A percentile compares a stretch with the other conserved stretches of the same genome.
These are phyloP conservation scores for Psilocybe sp. DNA, from an alignment of 768 basidiomycete genomes.

Conservation along the genomic window DNA sequence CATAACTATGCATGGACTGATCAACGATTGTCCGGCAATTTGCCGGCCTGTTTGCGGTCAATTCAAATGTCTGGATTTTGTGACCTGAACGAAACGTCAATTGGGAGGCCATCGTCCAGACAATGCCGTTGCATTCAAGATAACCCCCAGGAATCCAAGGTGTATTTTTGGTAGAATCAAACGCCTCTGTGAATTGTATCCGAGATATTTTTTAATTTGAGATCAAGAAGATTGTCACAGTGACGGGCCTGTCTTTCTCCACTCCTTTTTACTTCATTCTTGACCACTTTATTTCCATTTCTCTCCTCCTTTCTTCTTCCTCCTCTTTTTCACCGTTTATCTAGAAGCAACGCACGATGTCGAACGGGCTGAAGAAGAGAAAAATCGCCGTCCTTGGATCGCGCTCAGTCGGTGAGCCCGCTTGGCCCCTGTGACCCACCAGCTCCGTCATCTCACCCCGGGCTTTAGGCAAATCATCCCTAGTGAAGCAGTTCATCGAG, in stretches of 20 bases:
- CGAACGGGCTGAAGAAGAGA: conserved; percentile 60
- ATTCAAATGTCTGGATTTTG: too few relatives aligned
- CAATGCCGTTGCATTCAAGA: too few relatives aligned
- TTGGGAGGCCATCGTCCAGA: too few relatives aligned
- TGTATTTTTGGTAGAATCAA: too few relatives aligned
- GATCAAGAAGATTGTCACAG: too few relatives aligned
- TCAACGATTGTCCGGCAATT: too few relatives aligned
- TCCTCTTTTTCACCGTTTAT: neutral
- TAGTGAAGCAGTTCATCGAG: conserved; percentile 92
- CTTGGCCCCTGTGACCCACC: neutral
- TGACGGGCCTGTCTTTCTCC: neutral
- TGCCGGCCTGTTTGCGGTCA: too few relatives aligned
- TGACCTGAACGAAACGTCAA: too few relatives aligned
- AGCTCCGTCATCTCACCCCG: neutral
- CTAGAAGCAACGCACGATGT: conserved; percentile 8
- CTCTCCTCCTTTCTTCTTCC: conserved; percentile 1
- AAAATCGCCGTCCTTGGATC: conserved; percentile 91
- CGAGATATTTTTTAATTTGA: too few relatives aligned
- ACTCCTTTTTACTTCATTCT: conserved; percentile 3
- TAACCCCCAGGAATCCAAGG: too few relatives aligned
- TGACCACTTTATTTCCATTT: neutral
- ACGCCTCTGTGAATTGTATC: too few relatives aligned
- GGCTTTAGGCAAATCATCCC: conserved; percentile 84
- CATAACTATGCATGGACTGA: too few relatives aligned
- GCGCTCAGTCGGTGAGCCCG: conserved; percentile 77